Conservation (phyloP, 495 filamentous ascomycete genomes). For the Pseudevernia furfuracea region DNA sequence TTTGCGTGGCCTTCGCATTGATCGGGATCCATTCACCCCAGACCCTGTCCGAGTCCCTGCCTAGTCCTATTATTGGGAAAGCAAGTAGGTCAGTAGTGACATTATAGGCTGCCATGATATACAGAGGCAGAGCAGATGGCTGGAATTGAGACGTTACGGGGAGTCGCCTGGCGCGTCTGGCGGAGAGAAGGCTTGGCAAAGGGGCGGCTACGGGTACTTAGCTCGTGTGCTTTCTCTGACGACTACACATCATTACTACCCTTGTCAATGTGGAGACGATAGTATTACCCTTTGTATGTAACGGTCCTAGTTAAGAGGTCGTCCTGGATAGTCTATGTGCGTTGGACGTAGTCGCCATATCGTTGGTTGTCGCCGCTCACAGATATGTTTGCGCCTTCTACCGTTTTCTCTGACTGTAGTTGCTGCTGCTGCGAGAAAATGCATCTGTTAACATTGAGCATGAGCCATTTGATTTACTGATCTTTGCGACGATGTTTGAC, state of each 20-base stretch:
- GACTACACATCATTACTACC: not conserved
- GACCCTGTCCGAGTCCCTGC: too few species aligned
- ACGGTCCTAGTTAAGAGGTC: not conserved
- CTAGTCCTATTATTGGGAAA: too few species aligned
- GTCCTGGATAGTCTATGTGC: too few species aligned
- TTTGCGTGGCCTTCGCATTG: too few species aligned
- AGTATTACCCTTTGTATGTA: not conserved
- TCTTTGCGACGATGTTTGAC: too few species aligned
- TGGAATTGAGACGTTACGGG: too few species aligned
- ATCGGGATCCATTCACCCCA: too few species aligned
- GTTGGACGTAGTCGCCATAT: not conserved
- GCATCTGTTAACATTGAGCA: too few species aligned
- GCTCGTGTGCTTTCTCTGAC: not conserved
- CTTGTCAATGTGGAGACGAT: not conserved
- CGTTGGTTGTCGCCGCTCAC: not conserved
- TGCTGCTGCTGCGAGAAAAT: not conserved
- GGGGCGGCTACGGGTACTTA: not conserved
- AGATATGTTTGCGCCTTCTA: not conserved
- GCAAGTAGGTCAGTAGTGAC: too few species aligned
- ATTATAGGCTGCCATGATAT: too few species aligned
- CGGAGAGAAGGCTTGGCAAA: not conserved
- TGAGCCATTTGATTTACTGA: too few species aligned
- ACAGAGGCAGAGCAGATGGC: too few species aligned
- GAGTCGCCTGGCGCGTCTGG: not conserved
- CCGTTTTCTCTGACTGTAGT: not conserved